These are phyloP conservation scores for Backusella circina DNA, from an alignment of 192 early-diverging fungal genomes.

Conservation along the genomic window DNA sequence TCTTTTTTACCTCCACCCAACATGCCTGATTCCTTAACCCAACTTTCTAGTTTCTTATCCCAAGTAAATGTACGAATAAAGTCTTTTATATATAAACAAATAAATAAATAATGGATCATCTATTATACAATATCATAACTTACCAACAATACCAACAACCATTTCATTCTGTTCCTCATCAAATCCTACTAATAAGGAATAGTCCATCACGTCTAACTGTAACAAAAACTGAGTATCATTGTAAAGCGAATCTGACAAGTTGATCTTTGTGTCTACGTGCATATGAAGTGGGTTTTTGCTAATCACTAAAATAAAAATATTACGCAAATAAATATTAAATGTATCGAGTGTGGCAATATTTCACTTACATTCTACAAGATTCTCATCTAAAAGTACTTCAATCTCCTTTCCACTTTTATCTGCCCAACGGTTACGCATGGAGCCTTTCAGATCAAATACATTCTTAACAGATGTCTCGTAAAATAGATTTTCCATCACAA, in stretches of 20 bases:
- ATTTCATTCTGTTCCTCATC: slow-evolving; percentile 83
- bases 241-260: slow-evolving; percentile 77
- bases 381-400: slow-evolving; percentile 92
- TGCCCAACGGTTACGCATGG: slow-evolving; percentile 90
- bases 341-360: not conserved
- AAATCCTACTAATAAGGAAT: slow-evolving; percentile 92
- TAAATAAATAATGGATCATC: not conserved
- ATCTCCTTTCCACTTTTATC: slow-evolving; percentile 80
- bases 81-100: slow-evolving; percentile 43
- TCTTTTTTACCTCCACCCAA: slow-evolving; percentile 87
- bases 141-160: slow-evolving; percentile 94
- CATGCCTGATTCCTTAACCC: slow-evolving; percentile 94
- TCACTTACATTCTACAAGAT: slow-evolving; percentile 77
- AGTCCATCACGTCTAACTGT: slow-evolving; percentile 96
- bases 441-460: slow-evolving; percentile 94
- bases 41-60: slow-evolving; percentile 98
- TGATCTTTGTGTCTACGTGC: slow-evolving; percentile 81
- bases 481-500: slow-evolving; percentile 97
- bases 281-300: slow-evolving; percentile 87
- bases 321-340: not conserved
- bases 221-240: slow-evolving; percentile 95
- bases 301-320: slow-evolving; percentile 45
- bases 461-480: slow-evolving; percentile 72
- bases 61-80: slow-evolving; percentile 98
- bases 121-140: slow-evolving; percentile 13